These are phyloP conservation scores for Apodospora peruviana DNA, from an alignment of 495 filamentous ascomycete genomes.

Conservation along the genomic window DNA sequence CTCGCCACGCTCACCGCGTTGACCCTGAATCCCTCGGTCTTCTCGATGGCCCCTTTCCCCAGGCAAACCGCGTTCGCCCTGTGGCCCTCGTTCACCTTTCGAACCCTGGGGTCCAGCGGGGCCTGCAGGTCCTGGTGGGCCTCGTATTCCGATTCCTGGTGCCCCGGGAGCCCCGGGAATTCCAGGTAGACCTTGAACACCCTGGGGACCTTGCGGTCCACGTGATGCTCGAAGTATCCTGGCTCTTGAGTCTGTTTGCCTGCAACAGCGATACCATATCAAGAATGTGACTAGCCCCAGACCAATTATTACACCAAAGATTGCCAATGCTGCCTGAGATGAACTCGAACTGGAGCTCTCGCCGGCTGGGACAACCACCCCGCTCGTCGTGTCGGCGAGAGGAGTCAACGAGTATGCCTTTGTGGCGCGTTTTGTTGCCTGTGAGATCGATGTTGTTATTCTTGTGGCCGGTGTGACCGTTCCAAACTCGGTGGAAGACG, in stretches of 20 bases:
- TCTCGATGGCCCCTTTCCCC: not conserved
- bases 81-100: not conserved
- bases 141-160: not conserved
- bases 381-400: no score
- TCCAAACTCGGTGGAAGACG: no score
- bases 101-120: not conserved
- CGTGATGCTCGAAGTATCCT: not conserved
- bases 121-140: not conserved
- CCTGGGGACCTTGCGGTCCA: not conserved
- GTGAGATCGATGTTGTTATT: no score
- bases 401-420: no score
- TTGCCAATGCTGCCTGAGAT: not conserved
- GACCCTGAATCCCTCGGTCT: not conserved
- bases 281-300: not conserved
- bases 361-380: no score
- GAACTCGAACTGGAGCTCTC: not conserved
- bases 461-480: no score
- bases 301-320: not conserved
- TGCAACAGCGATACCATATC: not conserved
- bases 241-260: not conserved
- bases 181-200: not conserved
- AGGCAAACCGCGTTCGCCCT: no score
- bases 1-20: no score
- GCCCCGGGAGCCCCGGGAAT: not conserved
- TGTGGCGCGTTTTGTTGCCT: no score